Conservation (phyloP, 1,139 yeast species). For the Kurtzmaniella quercitrusa region DNA sequence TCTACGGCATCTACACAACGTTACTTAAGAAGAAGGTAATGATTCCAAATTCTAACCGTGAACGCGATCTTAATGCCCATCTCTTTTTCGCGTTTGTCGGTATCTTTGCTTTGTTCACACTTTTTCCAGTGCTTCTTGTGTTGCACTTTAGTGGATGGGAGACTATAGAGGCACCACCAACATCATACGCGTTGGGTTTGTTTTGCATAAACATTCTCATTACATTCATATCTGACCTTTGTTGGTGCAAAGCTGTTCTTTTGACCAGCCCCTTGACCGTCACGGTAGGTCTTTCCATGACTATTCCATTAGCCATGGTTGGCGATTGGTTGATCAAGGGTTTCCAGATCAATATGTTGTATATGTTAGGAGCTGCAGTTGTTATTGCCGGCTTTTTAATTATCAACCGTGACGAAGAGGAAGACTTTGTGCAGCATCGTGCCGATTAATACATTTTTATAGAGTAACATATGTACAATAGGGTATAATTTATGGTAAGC, state of each 20-base stretch:
- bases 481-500: too few relatives aligned
- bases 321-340: slow-evolving; percentile 80
- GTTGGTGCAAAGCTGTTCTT: slow-evolving; percentile 95
- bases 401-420: slow-evolving; percentile 73
- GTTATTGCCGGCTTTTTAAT: slow-evolving; percentile 82
- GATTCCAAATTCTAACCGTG: slow-evolving; percentile 46
- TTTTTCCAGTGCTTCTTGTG: slow-evolving; percentile 79
- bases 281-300: slow-evolving; percentile 88
- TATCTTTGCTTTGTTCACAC: slow-evolving; percentile 62
- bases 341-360: slow-evolving; percentile 55
- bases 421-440: slow-evolving; percentile 33
- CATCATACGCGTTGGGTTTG: slow-evolving; percentile 47
- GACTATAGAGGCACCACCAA: slow-evolving; percentile 64
- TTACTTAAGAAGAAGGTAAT: slow-evolving; percentile 66
- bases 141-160: slow-evolving; percentile 66
- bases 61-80: slow-evolving; percentile 74
- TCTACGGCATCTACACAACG: slow-evolving; percentile 91
- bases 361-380: slow-evolving; percentile 73
- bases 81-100: slow-evolving; percentile 95
- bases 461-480: background rate
- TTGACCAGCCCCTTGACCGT: slow-evolving; percentile 92
- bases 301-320: slow-evolving; percentile 91
- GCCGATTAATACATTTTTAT: slow-evolving; percentile 1
- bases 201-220: slow-evolving; percentile 65
- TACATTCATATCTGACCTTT: slow-evolving; percentile 82